Evolutionary conservation across 306 rosid species (phyloP).

Genomic region (Malus sieversii): DNA sequence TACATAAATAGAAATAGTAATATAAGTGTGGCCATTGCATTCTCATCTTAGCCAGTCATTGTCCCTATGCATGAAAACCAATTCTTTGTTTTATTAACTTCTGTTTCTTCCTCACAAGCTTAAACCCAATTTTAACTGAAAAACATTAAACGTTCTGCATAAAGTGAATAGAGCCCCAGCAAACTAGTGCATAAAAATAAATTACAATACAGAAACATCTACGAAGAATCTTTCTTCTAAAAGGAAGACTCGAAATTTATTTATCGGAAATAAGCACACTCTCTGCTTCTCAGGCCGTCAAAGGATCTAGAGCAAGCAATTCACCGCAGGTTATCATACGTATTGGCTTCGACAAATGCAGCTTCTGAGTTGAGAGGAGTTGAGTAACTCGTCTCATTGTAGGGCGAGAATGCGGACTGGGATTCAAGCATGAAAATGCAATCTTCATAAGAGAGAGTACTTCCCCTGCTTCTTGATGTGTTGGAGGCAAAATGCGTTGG

Average conservation of each 20-base stretch:
- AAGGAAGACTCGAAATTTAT: background rate
- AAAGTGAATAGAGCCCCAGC: no score
- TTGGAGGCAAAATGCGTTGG: background rate
- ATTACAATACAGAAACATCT: background rate
- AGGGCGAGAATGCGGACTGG: background rate
- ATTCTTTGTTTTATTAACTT: no score
- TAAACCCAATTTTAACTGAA: no score
- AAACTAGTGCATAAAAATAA: background rate
- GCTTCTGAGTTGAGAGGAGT: background rate
- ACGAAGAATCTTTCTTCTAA: background rate
- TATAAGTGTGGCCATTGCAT: no score
- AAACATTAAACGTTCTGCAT: no score
- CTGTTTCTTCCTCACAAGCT: no score
- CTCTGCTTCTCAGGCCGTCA: background rate
- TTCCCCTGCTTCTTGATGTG: background rate
- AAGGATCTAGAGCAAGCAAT: background rate
- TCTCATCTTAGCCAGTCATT: no score
- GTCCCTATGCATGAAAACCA: no score
- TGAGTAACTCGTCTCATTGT: slow-evolving; percentile 2
- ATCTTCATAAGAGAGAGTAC: background rate
- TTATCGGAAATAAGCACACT: no score
- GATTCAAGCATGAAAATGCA: background rate
- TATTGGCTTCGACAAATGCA: background rate
- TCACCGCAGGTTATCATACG: background rate
- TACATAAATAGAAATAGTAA: no score